Evolutionary conservation across 176 grass and related monocot genomes (phyloP).

Genomic region (Aegilops bicornis): DNA sequence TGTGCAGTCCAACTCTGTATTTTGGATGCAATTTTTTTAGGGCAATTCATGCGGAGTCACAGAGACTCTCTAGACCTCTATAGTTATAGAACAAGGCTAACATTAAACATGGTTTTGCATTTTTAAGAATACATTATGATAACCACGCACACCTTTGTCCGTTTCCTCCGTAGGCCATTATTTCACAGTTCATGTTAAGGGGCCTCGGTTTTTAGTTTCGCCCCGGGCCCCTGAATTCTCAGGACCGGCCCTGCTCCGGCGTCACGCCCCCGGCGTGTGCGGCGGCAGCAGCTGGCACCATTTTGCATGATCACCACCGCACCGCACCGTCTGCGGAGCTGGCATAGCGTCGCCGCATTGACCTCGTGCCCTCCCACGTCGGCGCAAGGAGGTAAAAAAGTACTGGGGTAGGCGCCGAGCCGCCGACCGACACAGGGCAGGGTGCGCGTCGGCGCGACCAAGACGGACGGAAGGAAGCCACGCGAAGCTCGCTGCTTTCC

Average conservation of each 20-base stretch:
- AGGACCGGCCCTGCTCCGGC: background rate
- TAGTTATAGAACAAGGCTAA: too few species aligned
- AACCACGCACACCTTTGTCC: too few species aligned
- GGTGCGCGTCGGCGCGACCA: constrained; percentile 3
- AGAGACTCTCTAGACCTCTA: too few species aligned
- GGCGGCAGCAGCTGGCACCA: background rate
- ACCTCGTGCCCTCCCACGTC: background rate
- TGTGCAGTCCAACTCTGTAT: too few species aligned
- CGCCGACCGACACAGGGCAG: background rate
- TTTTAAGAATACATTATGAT: too few species aligned
- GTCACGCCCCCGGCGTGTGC: background rate
- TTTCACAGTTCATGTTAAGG: too few species aligned
- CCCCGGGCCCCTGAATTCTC: too few species aligned
- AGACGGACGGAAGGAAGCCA: constrained; percentile 23
- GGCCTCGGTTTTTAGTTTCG: too few species aligned
- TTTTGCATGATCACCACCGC: background rate
- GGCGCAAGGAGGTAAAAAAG: background rate
- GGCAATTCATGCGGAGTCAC: too few species aligned
- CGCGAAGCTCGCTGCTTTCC: constrained; percentile 28
- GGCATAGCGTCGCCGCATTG: background rate
- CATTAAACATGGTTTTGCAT: too few species aligned
- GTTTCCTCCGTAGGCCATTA: too few species aligned
- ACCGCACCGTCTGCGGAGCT: background rate
- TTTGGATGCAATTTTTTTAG: too few species aligned
- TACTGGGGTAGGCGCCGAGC: background rate